These are phyloP conservation scores for Cantharellus anzutake DNA, from an alignment of 768 basidiomycete genomes.

Conservation along the genomic window DNA sequence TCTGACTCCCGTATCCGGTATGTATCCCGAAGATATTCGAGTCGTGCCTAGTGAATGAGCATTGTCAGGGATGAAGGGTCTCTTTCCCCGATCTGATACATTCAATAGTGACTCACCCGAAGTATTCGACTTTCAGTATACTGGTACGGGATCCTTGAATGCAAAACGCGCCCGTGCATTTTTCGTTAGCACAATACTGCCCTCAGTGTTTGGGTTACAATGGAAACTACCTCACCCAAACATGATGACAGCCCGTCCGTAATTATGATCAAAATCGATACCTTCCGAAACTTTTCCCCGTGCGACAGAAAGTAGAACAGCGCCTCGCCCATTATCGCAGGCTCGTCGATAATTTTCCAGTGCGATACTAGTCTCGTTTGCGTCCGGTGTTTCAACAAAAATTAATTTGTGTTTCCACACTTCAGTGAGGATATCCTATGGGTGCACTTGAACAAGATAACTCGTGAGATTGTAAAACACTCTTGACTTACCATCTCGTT, in stretches of 20 bases:
- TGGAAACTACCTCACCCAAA: conserved; percentile 53
- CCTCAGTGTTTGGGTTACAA: background rate
- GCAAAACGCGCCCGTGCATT: background rate
- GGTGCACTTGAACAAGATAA: background rate
- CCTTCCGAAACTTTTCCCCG: conserved; percentile 99
- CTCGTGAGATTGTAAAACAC: background rate
- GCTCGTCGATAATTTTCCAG: conserved; percentile 94
- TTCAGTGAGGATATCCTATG: conserved; percentile 90
- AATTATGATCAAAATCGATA: conserved; percentile 99
- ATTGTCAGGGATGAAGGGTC: background rate
- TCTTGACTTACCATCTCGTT: conserved; percentile 80
- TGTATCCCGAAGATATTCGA: conserved; percentile 95
- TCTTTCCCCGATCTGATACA: background rate
- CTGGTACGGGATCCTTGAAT: conserved; percentile 72
- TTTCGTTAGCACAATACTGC: background rate
- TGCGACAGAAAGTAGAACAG: conserved; percentile 89
- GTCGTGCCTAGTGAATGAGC: conserved; percentile 34
- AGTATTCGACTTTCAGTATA: conserved; percentile 97
- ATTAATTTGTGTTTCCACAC: conserved; percentile 99
- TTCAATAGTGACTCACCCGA: conserved; percentile 25
- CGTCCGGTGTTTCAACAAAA: conserved; percentile 98
- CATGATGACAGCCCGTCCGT: conserved; percentile 98
- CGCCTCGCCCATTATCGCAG: conserved; percentile 95
- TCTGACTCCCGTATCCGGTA: conserved; percentile 98
- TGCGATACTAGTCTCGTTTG: conserved; percentile 95